Evolutionary conservation across 331 rosid genomes (phyloP).

Genomic region (Ulmus americana): DNA sequence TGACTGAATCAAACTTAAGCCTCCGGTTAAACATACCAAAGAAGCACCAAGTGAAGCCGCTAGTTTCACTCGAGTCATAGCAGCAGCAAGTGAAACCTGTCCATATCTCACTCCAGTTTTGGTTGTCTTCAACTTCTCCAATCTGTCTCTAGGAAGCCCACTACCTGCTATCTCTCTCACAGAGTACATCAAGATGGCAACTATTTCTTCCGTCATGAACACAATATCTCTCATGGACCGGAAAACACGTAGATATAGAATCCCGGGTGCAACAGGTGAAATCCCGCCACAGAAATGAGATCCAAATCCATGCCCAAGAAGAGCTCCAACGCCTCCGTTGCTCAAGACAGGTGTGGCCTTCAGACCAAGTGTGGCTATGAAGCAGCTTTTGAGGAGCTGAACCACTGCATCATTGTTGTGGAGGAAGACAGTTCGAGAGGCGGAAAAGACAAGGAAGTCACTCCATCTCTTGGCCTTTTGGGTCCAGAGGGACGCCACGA

Average conservation of each 20-base stretch:
- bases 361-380: conserved; percentile 45
- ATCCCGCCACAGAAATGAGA: conserved; percentile 55
- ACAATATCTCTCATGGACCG: conserved; percentile 49
- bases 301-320: conserved; percentile 59
- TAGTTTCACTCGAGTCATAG: conserved; percentile 41
- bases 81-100: conserved; percentile 42
- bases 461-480: conserved; percentile 60
- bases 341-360: conserved; percentile 34
- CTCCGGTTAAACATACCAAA: conserved; percentile 50
- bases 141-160: conserved; percentile 26
- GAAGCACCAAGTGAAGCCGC: conserved; percentile 57
- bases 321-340: conserved; percentile 52
- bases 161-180: conserved; percentile 38
- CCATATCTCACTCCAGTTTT: conserved; percentile 29
- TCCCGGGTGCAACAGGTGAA: conserved; percentile 55
- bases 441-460: conserved; percentile 52
- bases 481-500: conserved; percentile 58
- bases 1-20: conserved; percentile 43
- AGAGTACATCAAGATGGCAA: conserved; percentile 42
- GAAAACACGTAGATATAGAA: conserved; percentile 48
- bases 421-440: conserved; percentile 56
- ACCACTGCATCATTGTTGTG: conserved; percentile 45
- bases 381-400: conserved; percentile 56
- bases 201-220: conserved; percentile 41
- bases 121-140: conserved; percentile 21